Base-by-base conservation (phyloP, 495 filamentous ascomycete genomes). In the Immersiella caudata region DNA sequence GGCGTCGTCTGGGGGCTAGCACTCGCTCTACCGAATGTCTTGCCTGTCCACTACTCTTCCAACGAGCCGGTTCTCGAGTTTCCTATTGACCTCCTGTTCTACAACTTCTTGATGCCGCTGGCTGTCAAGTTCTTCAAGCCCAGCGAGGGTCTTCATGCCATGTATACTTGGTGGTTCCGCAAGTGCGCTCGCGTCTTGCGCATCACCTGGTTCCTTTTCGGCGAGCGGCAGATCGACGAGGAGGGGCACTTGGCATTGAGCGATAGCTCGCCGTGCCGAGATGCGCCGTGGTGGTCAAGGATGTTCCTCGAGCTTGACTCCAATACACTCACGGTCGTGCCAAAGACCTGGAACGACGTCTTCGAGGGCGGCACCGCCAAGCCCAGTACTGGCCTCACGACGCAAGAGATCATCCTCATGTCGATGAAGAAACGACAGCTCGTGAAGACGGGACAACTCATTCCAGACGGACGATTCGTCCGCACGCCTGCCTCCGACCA, bases 111-210 rank as follows among this genome's bases (percentile, higher is more conserved):
- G 63, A 92, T 97, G 86, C 95, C 95, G 0, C 74, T 95, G 40
- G 89, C 92, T 6, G 85, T 97, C 61, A 88, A 86, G 68, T 88
- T 91, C 70, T 88, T 95, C 79, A 91, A 89, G 73, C 96, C 95
- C 3, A 91, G 91, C 27, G 90, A 95, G 71, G 89, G 85, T 3
- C 79, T 99, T 8, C 90, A 96, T 67, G 82, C 82, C 29, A 87
- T 96, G 81, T 99, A 97, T 74, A 88, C 86, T 51, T 98, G 95
- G 95, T 98, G 94, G 94, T 97, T 99, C 78, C 90, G 89, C 67
- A 86, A 86, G 69, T 97, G 94, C 74, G 94, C 94, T 1, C 84
- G 92, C 22, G 79, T 84, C 63, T 79, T 99, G 22, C 85, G 95
- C 55, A 80, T 99, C 66, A 93, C 92, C 18, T 88, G 93, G 80